Conservation (phyloP, 2,329 filamentous ascomycete genomes). For the Verticillium klebahnii region DNA sequence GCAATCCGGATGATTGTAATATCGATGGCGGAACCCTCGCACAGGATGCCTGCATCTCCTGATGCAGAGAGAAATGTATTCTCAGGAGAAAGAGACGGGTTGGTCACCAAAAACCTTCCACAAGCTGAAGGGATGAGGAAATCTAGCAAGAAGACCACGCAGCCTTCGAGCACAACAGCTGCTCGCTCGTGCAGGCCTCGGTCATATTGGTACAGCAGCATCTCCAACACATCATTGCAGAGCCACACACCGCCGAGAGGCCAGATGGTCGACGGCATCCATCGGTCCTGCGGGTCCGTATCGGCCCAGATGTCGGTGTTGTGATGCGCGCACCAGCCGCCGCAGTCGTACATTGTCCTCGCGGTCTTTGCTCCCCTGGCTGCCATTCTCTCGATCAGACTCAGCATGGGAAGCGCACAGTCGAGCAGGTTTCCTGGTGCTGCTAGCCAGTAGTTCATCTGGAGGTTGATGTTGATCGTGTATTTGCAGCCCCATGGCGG, state of each 20-base stretch:
- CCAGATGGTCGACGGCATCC: conserved; percentile 29
- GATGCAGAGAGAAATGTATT: conserved; percentile 18
- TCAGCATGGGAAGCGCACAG: conserved; percentile 6
- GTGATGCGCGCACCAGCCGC: conserved; percentile 28
- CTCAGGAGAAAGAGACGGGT: conserved; percentile 21
- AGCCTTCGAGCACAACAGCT: conserved; percentile 21
- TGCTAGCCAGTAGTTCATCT: conserved; percentile 38
- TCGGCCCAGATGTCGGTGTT: conserved; percentile 33
- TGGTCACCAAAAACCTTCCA: conserved; percentile 18
- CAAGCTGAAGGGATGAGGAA: conserved; percentile 18
- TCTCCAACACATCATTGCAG: conserved; percentile 31
- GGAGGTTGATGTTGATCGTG: conserved; percentile 38
- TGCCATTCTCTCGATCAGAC: conserved; percentile 29
- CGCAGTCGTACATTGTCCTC: conserved; percentile 24
- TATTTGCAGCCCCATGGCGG: conserved; percentile 37
- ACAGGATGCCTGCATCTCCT: conserved; percentile 31
- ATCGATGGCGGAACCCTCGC: conserved; percentile 42
- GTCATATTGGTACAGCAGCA: conserved; percentile 29
- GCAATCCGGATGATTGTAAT: conserved; percentile 20
- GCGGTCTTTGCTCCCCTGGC: conserved; percentile 25
- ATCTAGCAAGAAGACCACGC: conserved; percentile 24
- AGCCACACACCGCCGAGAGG: conserved; percentile 36
- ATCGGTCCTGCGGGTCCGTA: conserved; percentile 25
- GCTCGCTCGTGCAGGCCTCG: conserved; percentile 17
- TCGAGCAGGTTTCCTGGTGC: conserved; percentile 8